Conservation (phyloP, 352 stramenopile species). For the Pythium utonaiense region DNA sequence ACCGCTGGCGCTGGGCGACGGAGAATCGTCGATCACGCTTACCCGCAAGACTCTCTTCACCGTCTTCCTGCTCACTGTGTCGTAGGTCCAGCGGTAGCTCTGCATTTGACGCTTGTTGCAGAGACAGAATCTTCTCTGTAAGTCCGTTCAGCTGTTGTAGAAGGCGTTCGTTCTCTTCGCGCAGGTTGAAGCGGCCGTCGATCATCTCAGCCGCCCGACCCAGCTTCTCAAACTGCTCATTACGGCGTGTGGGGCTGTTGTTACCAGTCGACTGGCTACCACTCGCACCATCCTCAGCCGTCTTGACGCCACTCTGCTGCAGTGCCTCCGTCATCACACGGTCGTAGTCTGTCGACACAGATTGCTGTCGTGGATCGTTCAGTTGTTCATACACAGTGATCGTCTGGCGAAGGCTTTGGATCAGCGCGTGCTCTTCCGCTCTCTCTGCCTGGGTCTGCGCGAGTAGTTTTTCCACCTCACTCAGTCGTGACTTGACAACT, state of each 20-base stretch:
- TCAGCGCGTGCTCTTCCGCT: conserved; percentile 46
- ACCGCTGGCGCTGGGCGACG: conserved; percentile 17
- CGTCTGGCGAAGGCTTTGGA: conserved; percentile 56
- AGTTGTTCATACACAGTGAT: conserved; percentile 60
- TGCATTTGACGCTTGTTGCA: neutral
- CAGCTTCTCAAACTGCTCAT: conserved; percentile 16
- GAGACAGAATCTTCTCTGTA: conserved; percentile 39
- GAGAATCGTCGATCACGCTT: neutral
- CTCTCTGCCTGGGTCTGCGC: conserved; percentile 28
- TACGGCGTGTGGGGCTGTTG: neutral
- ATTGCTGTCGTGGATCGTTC: conserved; percentile 35
- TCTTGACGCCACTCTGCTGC: conserved; percentile 10
- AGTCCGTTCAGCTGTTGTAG: conserved; percentile 37
- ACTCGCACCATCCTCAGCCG: neutral
- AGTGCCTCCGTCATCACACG: neutral
- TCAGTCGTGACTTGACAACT: conserved; percentile 22
- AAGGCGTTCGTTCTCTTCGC: conserved; percentile 48
- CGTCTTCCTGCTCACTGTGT: too few species aligned
- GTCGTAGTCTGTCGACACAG: neutral
- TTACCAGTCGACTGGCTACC: neutral
- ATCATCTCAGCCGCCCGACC: conserved; percentile 24
- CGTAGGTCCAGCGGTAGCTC: neutral
- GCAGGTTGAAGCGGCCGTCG: conserved; percentile 31
- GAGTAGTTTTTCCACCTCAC: conserved; percentile 31
- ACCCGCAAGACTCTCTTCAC: neutral